Evolutionary conservation across 164 flowering plant species (phyloP), one percentile per base, ranked within the genome.

Genomic region (Vitis riparia): DNA sequence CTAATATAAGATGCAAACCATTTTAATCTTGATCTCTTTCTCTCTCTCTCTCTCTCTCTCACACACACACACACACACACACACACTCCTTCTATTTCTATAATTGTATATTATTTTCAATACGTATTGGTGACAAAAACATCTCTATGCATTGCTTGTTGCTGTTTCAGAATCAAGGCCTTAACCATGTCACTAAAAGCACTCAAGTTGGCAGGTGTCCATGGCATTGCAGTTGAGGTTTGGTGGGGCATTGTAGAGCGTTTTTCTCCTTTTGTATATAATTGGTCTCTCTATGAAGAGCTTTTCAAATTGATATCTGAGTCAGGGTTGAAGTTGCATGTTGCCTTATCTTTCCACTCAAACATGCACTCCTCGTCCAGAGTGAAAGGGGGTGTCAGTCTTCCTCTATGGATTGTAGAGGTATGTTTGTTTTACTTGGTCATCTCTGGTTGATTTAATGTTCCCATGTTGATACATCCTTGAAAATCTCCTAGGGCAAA

Each of bases 161-260:
- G 51, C 61, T 55, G 77, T 74, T 79, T 64, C 80, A 83, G 86
- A 78, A 63, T 76, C 67, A 82, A 78, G 78, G 85, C 87, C 71
- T 55, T 85, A 71, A 76, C 82, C 52, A 74, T 81, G 52, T 84
- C 87, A 74, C 75, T 87, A 13, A 84, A 81, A 77, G 91, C 89
- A 69, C 86, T 87, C 77, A 85, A 85, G 85, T 78, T 84, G 76
- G 89, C 89, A 30, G 89, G 89, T 75, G 91, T 87, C 51, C 85
- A 87, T 73, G 89, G 89, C 58, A 79, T 87, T 60, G 79, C 85
- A 7, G 89, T 85, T 58, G 91, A 87, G 76, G 89, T 82, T 67
- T 85, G 89, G 89, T 85, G 91, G 91, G 91, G 91, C 57, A 70
- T 87, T 49, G 89, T 87, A 7, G 91, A 87, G 75, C 84, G 84